Evolutionary conservation across 225 moss, liverwort and hornwort species (phyloP).

Genomic region (Anthoceros angustus): DNA sequence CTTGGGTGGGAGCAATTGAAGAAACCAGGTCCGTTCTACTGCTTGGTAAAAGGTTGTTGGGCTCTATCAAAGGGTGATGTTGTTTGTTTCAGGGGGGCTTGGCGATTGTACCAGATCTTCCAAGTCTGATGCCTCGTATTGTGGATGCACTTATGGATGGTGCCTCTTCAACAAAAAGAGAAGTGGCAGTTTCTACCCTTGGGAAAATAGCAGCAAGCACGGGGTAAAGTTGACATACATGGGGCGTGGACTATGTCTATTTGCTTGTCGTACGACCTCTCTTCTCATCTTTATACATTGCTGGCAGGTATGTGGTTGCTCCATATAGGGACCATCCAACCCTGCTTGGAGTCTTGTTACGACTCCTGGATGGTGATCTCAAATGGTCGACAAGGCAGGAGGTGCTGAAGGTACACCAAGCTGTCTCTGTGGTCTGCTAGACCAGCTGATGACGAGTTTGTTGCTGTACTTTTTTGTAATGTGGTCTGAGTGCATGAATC

Average conservation of each 20-base stretch:
- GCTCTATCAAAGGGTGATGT: neutral
- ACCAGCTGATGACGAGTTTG: neutral
- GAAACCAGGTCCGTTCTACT: neutral
- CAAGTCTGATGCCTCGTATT: conserved; percentile 61
- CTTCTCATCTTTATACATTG: neutral
- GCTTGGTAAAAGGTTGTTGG: neutral
- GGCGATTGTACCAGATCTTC: conserved; percentile 59
- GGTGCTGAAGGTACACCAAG: conserved; percentile 49
- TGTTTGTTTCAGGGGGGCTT: conserved; percentile 52
- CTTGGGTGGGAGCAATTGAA: neutral
- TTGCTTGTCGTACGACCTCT: neutral
- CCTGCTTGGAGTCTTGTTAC: conserved; percentile 65
- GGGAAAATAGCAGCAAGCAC: conserved; percentile 96
- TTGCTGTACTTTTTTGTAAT: neutral
- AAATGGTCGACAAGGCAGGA: conserved; percentile 70
- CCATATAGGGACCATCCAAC: conserved; percentile 76
- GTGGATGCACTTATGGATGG: conserved; percentile 89
- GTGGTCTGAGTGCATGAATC: neutral
- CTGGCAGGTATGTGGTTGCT: conserved; percentile 69
- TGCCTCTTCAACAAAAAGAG: conserved; percentile 72
- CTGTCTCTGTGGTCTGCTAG: neutral
- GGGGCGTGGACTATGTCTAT: neutral
- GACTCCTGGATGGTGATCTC: conserved; percentile 76
- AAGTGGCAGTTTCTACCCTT: conserved; percentile 86
- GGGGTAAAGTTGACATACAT: conserved; percentile 32